Evolutionary conservation across 345 rosid species (phyloP).

Genomic region (Gossypium australe): DNA sequence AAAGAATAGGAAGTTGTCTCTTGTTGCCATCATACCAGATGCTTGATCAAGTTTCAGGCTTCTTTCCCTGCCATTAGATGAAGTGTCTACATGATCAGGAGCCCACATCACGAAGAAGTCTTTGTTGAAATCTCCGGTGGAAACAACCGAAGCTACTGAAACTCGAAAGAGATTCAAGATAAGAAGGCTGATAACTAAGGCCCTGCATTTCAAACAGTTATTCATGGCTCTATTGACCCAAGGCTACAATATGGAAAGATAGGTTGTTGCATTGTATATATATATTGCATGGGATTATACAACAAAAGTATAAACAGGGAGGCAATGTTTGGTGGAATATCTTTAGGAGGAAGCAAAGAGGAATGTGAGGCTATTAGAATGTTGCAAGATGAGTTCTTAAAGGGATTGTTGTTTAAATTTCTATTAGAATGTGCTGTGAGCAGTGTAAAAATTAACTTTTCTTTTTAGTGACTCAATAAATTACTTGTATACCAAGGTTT

Average conservation of each 20-base stretch:
- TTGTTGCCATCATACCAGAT: slow-evolving; percentile 43
- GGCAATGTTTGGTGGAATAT: slow-evolving; percentile 27
- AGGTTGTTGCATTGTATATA: slow-evolving; percentile 5
- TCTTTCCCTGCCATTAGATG: slow-evolving; percentile 56
- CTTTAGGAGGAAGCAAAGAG: slow-evolving; percentile 40
- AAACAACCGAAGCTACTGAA: slow-evolving; percentile 50
- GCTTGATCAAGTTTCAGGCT: slow-evolving; percentile 68
- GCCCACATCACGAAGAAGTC: slow-evolving; percentile 80
- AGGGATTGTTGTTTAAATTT: no score
- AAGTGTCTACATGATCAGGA: slow-evolving; percentile 63
- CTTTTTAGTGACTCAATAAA: no score
- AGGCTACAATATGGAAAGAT: not conserved
- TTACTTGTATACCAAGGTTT: no score
- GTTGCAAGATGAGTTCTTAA: not conserved
- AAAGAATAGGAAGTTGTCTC: not conserved
- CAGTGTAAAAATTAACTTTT: no score
- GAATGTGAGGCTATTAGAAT: not conserved
- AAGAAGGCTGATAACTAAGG: slow-evolving; percentile 16
- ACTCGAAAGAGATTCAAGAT: slow-evolving; percentile 23
- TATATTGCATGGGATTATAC: slow-evolving; percentile 27
- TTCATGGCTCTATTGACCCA: slow-evolving; percentile 19
- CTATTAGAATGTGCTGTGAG: no score
- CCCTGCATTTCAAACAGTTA: slow-evolving; percentile 3
- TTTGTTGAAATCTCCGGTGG: slow-evolving; percentile 52
- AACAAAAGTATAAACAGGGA: not conserved